Percentiles rank a stretch among this genome's conserved stretches.
Conservation (phyloP, 805 yeast genomes). For the Nakazawaea populi region DNA sequence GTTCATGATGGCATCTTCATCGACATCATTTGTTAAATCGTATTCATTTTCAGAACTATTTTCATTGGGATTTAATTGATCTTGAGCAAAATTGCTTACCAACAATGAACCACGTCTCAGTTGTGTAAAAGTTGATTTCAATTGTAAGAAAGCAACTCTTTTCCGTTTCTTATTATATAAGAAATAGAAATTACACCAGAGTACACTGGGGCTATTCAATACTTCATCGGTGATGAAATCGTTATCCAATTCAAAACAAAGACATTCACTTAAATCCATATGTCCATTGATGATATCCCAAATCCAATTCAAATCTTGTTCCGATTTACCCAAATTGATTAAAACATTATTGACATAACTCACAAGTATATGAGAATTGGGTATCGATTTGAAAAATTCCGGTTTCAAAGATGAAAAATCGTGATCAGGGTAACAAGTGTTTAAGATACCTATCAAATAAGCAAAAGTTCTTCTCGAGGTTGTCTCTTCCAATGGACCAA, state of each 20-base stretch:
- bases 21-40: constrained; percentile 24
- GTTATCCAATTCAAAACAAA: constrained; percentile 57
- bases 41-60: constrained; percentile 25
- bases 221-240: constrained; percentile 44
- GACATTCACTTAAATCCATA: constrained; percentile 65
- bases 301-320: constrained; percentile 52
- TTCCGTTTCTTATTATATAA: constrained; percentile 86
- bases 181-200: constrained; percentile 86
- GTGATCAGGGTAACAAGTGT: constrained; percentile 93
- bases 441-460: constrained; percentile 81
- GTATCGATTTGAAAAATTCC: constrained; percentile 56
- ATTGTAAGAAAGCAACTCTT: constrained; percentile 80
- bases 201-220: constrained; percentile 55
- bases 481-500: constrained; percentile 86
- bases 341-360: constrained; percentile 73
- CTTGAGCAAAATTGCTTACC: constrained; percentile 29
- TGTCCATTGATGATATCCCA: constrained; percentile 88
- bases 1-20: constrained; percentile 17
- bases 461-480: constrained; percentile 88
- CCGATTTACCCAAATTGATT: constrained; percentile 53
- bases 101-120: constrained; percentile 28
- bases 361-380: constrained; percentile 41
- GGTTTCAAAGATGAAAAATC: constrained; percentile 89
- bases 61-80: constrained; percentile 15
- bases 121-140: constrained; percentile 41